Conservation (phyloP, 202 grass and related monocot genomes). For the Panicum virgatum region DNA sequence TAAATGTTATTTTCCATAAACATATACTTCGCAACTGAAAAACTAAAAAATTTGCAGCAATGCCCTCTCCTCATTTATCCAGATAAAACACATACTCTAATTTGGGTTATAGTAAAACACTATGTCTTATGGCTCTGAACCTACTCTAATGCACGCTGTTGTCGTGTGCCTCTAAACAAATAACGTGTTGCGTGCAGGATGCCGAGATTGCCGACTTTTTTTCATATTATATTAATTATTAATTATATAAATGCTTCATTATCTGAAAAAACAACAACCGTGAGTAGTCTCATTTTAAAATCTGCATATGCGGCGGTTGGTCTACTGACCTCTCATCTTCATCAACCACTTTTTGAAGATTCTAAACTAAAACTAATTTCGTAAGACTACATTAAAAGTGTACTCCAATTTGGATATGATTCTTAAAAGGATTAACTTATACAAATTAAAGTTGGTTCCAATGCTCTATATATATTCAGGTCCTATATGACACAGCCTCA, state of each 20-base stretch:
- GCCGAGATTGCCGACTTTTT: no score
- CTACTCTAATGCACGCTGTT: no score
- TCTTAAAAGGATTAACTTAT: background rate
- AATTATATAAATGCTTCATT: no score
- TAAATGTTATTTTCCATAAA: no score
- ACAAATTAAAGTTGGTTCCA: background rate
- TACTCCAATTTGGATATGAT: background rate
- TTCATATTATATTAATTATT: no score
- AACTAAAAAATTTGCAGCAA: background rate
- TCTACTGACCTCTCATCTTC: background rate
- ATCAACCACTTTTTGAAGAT: slow-evolving; percentile 12
- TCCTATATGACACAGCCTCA: background rate
- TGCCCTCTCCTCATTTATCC: background rate
- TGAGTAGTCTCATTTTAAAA: background rate
- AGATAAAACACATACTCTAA: background rate
- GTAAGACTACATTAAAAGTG: background rate
- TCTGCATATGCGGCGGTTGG: background rate
- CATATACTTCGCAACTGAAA: background rate
- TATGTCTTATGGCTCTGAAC: no score
- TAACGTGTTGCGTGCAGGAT: no score
- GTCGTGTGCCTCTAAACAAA: no score
- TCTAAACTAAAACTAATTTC: background rate
- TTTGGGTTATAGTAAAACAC: no score
- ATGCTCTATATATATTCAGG: background rate
- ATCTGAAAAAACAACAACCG: no score